These are phyloP conservation scores for Flaveria trinervia DNA, from an alignment of 129 eudicot genomes.

Conservation along the genomic window DNA sequence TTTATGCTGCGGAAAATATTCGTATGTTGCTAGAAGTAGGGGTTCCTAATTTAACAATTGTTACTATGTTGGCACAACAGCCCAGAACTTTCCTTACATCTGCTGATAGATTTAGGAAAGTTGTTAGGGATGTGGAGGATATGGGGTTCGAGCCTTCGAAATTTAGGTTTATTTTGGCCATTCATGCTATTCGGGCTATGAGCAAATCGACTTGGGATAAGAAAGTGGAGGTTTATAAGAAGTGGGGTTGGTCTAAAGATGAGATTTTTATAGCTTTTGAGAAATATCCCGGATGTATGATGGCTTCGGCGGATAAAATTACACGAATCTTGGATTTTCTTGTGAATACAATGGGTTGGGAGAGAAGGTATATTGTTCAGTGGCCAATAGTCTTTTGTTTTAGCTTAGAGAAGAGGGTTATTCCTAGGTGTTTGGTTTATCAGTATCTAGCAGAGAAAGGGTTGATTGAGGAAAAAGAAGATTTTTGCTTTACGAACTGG, in stretches of 20 bases:
- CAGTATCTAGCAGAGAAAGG: slow-evolving; percentile 42
- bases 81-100: slow-evolving; percentile 29
- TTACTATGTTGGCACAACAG: slow-evolving; percentile 25
- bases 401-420: slow-evolving; percentile 49
- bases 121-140: slow-evolving; percentile 35
- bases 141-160: slow-evolving; percentile 44
- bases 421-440: slow-evolving; percentile 50
- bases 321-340: slow-evolving; percentile 44
- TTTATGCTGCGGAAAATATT: slow-evolving; percentile 43
- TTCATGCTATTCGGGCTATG: slow-evolving; percentile 38
- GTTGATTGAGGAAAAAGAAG: slow-evolving; percentile 30
- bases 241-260: slow-evolving; percentile 49
- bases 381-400: slow-evolving; percentile 27
- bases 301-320: slow-evolving; percentile 41
- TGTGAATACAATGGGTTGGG: slow-evolving; percentile 48
- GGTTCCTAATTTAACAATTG: slow-evolving; percentile 33
- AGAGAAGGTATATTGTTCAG: slow-evolving; percentile 23
- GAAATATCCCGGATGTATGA: slow-evolving; percentile 45
- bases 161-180: slow-evolving; percentile 38
- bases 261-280: slow-evolving; percentile 42
- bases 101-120: slow-evolving; percentile 32
- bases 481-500: slow-evolving; percentile 24
- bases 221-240: slow-evolving; percentile 45
- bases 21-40: slow-evolving; percentile 38
- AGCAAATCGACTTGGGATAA: slow-evolving; percentile 47